Percentiles rank a stretch among this genome's conserved stretches.
Conservation (phyloP, 2,329 filamentous ascomycete species). For the Tolypocladium cylindrosporum region DNA sequence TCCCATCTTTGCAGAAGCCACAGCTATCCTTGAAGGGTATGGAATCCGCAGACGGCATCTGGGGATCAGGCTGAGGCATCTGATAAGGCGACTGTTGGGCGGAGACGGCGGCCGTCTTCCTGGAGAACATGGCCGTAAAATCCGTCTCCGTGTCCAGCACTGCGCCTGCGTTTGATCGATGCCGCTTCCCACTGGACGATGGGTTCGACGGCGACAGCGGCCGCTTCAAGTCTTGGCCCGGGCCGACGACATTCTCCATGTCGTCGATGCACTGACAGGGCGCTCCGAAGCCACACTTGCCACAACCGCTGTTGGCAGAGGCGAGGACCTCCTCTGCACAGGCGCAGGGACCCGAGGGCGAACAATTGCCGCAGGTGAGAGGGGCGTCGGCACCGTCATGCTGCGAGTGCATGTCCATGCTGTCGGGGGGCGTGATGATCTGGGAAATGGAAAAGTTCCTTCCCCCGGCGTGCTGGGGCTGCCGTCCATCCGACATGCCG, state of each 20-base stretch:
- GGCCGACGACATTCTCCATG: conserved; percentile 40
- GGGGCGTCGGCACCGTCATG: conserved; percentile 19
- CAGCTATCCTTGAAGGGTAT: conserved; percentile 56
- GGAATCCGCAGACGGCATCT: conserved; percentile 22
- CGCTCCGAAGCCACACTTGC: conserved; percentile 51
- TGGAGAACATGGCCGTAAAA: conserved; percentile 58
- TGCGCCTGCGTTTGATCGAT: conserved; percentile 24
- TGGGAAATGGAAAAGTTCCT: conserved; percentile 45
- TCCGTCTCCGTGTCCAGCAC: conserved; percentile 60
- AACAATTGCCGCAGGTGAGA: conserved; percentile 47
- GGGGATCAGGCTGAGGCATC: conserved; percentile 7
- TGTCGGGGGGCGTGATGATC: conserved; percentile 45
- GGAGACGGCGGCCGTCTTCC: conserved; percentile 18
- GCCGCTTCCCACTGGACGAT: conserved; percentile 43
- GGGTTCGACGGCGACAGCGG: conserved; percentile 33
- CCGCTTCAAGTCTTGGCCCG: conserved; percentile 33
- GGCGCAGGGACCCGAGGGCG: conserved; percentile 40
- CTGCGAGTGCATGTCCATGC: conserved; percentile 17
- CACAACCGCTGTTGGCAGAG: conserved; percentile 49
- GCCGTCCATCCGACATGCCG: conserved; percentile 15
- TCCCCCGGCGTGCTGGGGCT: conserved; percentile 15
- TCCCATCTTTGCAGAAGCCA: conserved; percentile 75
- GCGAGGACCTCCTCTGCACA: conserved; percentile 50
- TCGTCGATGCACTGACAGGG: conserved; percentile 57
- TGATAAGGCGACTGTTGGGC: conserved; percentile 2